phyloP scores from a whole-genome alignment of 768 basidiomycete species.

The Naganishia antarctica region DNA sequence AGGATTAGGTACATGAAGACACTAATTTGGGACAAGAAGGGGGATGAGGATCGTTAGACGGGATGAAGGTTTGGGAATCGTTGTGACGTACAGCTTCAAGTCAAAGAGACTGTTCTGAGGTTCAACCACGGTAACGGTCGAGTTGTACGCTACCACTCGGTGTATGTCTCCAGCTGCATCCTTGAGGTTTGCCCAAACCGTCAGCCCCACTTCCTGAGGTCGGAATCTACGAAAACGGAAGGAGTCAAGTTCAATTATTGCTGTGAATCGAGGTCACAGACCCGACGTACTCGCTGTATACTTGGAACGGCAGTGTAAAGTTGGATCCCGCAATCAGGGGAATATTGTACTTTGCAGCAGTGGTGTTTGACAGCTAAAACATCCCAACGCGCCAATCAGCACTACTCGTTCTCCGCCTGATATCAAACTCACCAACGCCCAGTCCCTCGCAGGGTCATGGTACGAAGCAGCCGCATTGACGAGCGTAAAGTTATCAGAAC shows the following conservation, averaged over 20 bases:
- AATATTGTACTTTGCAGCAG: conserved; percentile 42
- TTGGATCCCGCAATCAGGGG: conserved; percentile 46
- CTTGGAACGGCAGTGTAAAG: conserved; percentile 42
- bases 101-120: conserved; percentile 48
- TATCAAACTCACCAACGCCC: conserved; percentile 41
- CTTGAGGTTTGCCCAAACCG: conserved; percentile 46
- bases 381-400: too few species aligned
- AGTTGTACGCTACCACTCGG: conserved; percentile 48
- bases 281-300: conserved; percentile 43
- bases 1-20: conserved; percentile 48
- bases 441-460: conserved; percentile 42
- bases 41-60: background rate
- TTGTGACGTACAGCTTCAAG: conserved; percentile 37
- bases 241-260: background rate
- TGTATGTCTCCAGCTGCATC: conserved; percentile 30
- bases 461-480: conserved; percentile 44
- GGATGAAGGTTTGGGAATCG: background rate
- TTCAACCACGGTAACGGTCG: conserved; percentile 49
- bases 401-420: too few species aligned
- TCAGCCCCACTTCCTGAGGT: conserved; percentile 46
- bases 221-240: conserved; percentile 32
- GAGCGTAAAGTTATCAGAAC: conserved; percentile 45
- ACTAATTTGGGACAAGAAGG: background rate
- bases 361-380: conserved; percentile 41
- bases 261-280: background rate